Evolutionary conservation across 2,329 filamentous ascomycete species (phyloP).

Genomic region (Cordyceps farinosa): DNA sequence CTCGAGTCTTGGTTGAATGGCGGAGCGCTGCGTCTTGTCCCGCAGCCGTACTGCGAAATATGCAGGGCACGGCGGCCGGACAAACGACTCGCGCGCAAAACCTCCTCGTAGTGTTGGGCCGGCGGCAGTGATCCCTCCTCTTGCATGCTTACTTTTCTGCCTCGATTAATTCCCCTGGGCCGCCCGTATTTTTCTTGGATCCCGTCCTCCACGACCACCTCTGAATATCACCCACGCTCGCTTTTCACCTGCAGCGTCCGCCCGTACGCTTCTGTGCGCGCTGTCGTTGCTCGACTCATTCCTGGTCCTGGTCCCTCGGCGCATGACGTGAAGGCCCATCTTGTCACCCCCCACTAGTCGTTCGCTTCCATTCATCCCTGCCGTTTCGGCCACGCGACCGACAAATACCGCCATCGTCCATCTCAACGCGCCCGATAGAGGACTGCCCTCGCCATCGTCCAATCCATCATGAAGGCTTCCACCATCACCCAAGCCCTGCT

Average conservation of each 20-base stretch:
- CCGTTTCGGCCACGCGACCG: slow-evolving; percentile 1
- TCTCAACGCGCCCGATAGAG: neutral
- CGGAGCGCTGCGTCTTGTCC: neutral
- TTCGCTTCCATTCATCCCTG: slow-evolving; percentile 3
- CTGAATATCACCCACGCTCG: slow-evolving; percentile 4
- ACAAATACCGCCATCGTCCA: neutral
- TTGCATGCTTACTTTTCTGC: neutral
- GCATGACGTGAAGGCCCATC: slow-evolving; percentile 11
- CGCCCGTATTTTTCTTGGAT: neutral
- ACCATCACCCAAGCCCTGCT: neutral
- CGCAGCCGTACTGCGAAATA: neutral
- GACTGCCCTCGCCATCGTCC: neutral
- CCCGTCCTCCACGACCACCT: neutral
- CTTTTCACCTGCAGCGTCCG: neutral
- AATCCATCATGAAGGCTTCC: slow-evolving; percentile 5
- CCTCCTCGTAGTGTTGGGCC: neutral
- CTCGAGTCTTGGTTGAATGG: neutral
- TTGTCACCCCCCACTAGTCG: slow-evolving; percentile 2
- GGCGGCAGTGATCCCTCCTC: neutral
- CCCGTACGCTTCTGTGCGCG: neutral
- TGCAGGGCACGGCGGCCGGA: neutral
- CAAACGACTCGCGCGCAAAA: neutral
- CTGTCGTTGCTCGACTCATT: neutral
- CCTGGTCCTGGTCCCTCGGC: neutral
- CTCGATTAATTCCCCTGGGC: neutral